phyloP scores from a whole-genome alignment of 1,284 basidiomycete genomes.

The Grifola frondosa region DNA sequence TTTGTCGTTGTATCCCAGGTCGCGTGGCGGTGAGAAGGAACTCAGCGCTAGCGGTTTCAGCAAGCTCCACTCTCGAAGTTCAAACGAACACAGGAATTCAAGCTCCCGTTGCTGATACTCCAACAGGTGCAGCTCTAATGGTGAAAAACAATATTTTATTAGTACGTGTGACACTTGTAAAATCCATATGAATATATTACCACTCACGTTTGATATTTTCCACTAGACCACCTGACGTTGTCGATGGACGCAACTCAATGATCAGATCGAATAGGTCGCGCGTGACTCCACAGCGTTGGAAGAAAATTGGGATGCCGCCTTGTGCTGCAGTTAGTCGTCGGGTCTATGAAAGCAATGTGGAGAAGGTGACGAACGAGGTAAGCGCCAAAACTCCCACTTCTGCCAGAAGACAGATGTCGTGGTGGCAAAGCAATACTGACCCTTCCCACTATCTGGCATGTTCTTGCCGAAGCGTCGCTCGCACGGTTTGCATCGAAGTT shows the following conservation, averaged over 20 bases:
- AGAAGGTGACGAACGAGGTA: constrained; percentile 6
- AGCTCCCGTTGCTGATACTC: background rate
- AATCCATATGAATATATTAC: no score
- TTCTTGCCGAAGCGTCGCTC: constrained; percentile 10
- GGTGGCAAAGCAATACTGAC: constrained; percentile 12
- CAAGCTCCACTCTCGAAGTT: no score
- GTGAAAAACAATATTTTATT: background rate
- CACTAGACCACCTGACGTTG: background rate
- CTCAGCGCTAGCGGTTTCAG: no score
- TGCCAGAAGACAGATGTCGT: constrained; percentile 16
- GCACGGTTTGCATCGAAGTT: constrained; percentile 19
- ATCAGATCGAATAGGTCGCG: constrained; percentile 1
- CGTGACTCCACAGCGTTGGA: constrained; percentile 1
- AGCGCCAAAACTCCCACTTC: constrained; percentile 6
- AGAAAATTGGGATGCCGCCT: constrained; percentile 4
- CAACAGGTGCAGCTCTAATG: constrained; percentile 4
- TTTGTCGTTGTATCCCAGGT: background rate
- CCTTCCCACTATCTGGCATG: background rate
- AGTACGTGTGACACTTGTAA: no score
- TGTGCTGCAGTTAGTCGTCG: background rate
- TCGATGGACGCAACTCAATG: constrained; percentile 1
- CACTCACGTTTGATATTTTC: constrained; percentile 3
- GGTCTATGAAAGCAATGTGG: background rate
- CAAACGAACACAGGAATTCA: background rate
- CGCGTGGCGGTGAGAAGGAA: no score